These are phyloP conservation scores for Cladosporium austrohemisphaericum DNA, from an alignment of 2,329 filamentous ascomycete species.

Conservation along the genomic window DNA sequence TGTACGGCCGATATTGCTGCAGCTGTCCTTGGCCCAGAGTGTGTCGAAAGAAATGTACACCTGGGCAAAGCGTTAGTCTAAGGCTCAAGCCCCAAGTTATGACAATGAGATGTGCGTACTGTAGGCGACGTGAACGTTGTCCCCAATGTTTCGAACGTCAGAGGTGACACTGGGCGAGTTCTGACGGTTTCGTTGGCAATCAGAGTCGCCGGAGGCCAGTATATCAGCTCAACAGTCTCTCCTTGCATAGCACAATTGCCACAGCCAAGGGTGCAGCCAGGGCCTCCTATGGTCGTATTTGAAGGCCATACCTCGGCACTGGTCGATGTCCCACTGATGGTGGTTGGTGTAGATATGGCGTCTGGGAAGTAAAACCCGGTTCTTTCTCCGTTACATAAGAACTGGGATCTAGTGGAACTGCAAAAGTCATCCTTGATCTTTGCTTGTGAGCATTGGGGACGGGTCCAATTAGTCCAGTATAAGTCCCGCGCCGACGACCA, in stretches of 20 bases:
- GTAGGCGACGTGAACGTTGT: slow-evolving; percentile 23
- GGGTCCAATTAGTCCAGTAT: not conserved
- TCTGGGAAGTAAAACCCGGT: not conserved
- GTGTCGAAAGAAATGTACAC: slow-evolving; percentile 24
- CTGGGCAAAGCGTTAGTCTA: not conserved
- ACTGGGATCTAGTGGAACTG: not conserved
- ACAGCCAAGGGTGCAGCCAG: slow-evolving; percentile 20
- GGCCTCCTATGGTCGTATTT: not conserved
- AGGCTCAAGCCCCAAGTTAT: not conserved
- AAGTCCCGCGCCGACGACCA: not conserved
- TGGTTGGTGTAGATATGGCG: not conserved
- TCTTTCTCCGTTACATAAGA: not conserved
- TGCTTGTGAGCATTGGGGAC: not conserved
- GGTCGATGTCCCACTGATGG: not conserved
- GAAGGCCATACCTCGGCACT: not conserved
- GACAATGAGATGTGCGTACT: not conserved
- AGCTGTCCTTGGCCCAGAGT: slow-evolving; percentile 23
- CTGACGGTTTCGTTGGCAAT: not conserved
- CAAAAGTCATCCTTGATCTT: slow-evolving; percentile 1
- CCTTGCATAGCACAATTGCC: slow-evolving; percentile 22
- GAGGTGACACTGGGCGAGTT: not conserved
- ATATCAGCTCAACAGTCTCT: slow-evolving; percentile 21
- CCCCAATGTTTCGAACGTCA: slow-evolving; percentile 15
- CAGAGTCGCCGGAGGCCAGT: slow-evolving; percentile 19
- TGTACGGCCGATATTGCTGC: slow-evolving; percentile 17